Evolutionary conservation across 2,329 filamentous ascomycete species (phyloP), one percentile per base, ranked within the genome.

Genomic region (Drechslerella stenobrocha): DNA sequence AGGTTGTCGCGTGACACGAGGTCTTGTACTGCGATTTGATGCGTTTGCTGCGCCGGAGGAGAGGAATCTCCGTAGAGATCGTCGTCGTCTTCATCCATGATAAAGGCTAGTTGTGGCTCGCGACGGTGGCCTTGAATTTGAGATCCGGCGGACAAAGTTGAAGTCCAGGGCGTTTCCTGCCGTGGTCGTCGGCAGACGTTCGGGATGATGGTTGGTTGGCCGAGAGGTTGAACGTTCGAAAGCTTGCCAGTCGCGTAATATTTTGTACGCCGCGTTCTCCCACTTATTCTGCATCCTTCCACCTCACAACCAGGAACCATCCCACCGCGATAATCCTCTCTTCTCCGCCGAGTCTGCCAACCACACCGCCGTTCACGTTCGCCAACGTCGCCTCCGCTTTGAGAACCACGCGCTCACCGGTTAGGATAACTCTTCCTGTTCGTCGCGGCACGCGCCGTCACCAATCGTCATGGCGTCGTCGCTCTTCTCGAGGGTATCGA

Each of bases 1-100:
- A 58, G 48, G 58, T 52, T 32, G 65, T 63, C 64, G 71, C 70
- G 47, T 59, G 70, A 60, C 26, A 61, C 55, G 23, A 57, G 20
- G 42, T 46, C 63, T n/a, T 67, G 63, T 9, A 67, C 45, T 20
- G 51, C 32, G 24, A 60, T 35, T 23, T 34, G 50, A 40, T 55
- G 64, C 15, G 37, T 30, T 15, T 32, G 59, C 35, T 47, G 60
- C 18, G 72, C 40, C 8, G 64, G 55, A 5, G 65, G 58, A 37
- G 53, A 52, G 8, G 64, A 58, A 34, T 73, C 71, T 37, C 72
- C 72, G 69, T 73, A 73, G 59, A 73, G 71, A 48, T 70, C 72
- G 35, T 73, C 72, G 22, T 73, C 72, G 63, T 73, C 72, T 26
- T 73, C 72, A 18, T 73, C 72, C 71, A 73, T 73, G 32, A n/a